phyloP scores from a whole-genome alignment of 352 stramenopile genomes.

The Chrysophaeum taylorii region DNA sequence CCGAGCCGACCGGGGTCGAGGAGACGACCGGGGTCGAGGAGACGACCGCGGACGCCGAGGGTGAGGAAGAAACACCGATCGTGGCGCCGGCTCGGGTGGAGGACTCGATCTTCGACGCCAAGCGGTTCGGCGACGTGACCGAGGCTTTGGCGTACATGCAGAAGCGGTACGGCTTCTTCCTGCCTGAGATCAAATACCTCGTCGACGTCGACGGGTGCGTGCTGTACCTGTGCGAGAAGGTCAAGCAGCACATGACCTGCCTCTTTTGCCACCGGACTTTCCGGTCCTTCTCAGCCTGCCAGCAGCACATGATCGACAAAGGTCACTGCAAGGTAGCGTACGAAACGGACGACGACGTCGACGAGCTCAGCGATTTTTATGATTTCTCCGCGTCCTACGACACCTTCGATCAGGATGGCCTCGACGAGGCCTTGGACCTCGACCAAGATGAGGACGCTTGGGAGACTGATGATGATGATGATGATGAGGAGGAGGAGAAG shows the following conservation, averaged over 20 bases:
- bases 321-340: slow-evolving; percentile 69
- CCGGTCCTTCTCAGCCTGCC: slow-evolving; percentile 64
- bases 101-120: slow-evolving; percentile 50
- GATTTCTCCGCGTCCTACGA: slow-evolving; percentile 68
- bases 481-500: slow-evolving; percentile 16
- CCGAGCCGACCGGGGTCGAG: too few species aligned
- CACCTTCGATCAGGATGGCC: slow-evolving; percentile 42
- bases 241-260: slow-evolving; percentile 83
- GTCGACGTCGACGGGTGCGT: slow-evolving; percentile 74
- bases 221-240: slow-evolving; percentile 84
- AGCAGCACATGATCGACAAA: slow-evolving; percentile 72
- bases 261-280: slow-evolving; percentile 89
- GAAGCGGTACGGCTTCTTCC: slow-evolving; percentile 83
- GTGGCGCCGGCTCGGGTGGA: slow-evolving; percentile 32
- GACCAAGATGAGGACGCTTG: slow-evolving; percentile 38
- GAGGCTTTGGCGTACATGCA: slow-evolving; percentile 73
- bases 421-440: background rate
- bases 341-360: slow-evolving; percentile 48
- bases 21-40: slow-evolving; percentile 5
- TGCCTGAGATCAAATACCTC: slow-evolving; percentile 83
- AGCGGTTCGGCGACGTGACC: slow-evolving; percentile 33
- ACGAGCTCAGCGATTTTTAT: slow-evolving; percentile 61
- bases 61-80: slow-evolving; percentile 25
- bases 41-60: slow-evolving; percentile 46
- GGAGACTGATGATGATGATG: slow-evolving; percentile 18